A percentile compares a stretch with the other conserved stretches of the same genome.
phyloP scores from a whole-genome alignment of 257 asterid genomes.

The Coffea canephora region DNA sequence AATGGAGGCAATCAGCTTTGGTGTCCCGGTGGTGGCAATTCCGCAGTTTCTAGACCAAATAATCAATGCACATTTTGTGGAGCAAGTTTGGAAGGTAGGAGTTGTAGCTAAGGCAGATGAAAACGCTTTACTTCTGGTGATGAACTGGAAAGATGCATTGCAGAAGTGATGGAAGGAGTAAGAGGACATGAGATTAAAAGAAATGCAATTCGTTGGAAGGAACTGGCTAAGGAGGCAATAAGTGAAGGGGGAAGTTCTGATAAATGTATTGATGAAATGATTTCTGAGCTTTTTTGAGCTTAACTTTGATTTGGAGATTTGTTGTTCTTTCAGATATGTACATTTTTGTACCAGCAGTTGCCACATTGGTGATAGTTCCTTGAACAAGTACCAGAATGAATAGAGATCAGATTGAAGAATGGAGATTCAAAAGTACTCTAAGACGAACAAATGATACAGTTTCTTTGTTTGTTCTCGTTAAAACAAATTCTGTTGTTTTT shows the following conservation, averaged over 20 bases:
- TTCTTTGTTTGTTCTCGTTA: not conserved
- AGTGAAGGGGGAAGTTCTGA: constrained; percentile 53
- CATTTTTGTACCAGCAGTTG: not conserved
- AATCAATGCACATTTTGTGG: constrained; percentile 52
- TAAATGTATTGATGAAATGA: constrained; percentile 35
- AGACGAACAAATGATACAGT: not conserved
- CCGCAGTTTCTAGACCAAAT: constrained; percentile 57
- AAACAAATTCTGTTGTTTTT: not conserved
- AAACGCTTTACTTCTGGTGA: constrained; percentile 23
- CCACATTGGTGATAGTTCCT: not conserved
- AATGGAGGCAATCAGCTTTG: constrained; percentile 43
- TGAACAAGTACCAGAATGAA: not conserved
- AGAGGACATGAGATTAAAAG: constrained; percentile 34
- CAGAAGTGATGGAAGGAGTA: constrained; percentile 35
- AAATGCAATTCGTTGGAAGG: constrained; percentile 35
- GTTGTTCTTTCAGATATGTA: not conserved
- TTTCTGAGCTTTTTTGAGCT: constrained; percentile 20
- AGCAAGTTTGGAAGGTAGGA: constrained; percentile 50
- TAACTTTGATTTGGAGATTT: not conserved
- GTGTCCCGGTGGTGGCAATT: constrained; percentile 54
- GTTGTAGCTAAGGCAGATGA: constrained; percentile 30
- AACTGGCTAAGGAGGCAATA: constrained; percentile 41
- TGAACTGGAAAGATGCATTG: constrained; percentile 40
- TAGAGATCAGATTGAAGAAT: not conserved
- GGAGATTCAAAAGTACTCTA: not conserved